Conservation (phyloP, 1,139 yeast genomes). For the Pichia sorboxylosa region DNA sequence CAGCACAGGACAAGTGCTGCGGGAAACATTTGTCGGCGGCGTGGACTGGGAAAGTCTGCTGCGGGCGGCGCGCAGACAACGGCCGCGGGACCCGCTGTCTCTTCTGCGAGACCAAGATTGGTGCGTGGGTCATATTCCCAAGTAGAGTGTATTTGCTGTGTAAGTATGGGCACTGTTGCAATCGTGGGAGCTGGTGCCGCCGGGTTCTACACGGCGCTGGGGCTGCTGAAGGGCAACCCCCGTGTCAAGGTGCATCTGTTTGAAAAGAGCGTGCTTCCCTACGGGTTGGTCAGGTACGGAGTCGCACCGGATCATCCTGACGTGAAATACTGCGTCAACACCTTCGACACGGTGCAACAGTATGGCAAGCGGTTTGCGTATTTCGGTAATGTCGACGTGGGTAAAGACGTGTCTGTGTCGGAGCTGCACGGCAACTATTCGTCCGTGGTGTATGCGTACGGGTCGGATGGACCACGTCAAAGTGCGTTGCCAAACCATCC, state of each 20-base stretch:
- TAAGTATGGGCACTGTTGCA: conserved; percentile 54
- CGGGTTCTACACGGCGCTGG: conserved; percentile 82
- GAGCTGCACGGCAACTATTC: conserved; percentile 49
- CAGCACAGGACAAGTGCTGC: too few relatives aligned
- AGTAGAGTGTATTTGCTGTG: too few relatives aligned
- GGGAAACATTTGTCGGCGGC: too few relatives aligned
- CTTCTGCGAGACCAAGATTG: too few relatives aligned
- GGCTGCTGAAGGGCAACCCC: conserved; percentile 42
- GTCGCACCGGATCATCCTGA: conserved; percentile 99
- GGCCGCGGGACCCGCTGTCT: too few relatives aligned
- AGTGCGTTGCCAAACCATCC: conserved; percentile 41
- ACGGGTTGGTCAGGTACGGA: conserved; percentile 83
- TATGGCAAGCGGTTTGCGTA: conserved; percentile 37
- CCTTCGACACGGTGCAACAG: conserved; percentile 46
- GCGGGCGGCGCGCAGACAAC: too few relatives aligned
- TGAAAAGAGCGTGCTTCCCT: conserved; percentile 82
- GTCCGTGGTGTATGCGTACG: conserved; percentile 71
- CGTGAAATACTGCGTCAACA: conserved; percentile 80
- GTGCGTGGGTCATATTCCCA: too few relatives aligned
- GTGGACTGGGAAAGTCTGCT: too few relatives aligned
- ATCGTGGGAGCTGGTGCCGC: conserved; percentile 95
- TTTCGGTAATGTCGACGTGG: conserved; percentile 59
- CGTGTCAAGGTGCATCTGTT: conserved; percentile 42
- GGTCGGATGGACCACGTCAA: conserved; percentile 49
- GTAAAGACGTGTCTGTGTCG: conserved; percentile 24